phyloP scores from a whole-genome alignment of 305 asterid species.

The Ilex paraguariensis region DNA sequence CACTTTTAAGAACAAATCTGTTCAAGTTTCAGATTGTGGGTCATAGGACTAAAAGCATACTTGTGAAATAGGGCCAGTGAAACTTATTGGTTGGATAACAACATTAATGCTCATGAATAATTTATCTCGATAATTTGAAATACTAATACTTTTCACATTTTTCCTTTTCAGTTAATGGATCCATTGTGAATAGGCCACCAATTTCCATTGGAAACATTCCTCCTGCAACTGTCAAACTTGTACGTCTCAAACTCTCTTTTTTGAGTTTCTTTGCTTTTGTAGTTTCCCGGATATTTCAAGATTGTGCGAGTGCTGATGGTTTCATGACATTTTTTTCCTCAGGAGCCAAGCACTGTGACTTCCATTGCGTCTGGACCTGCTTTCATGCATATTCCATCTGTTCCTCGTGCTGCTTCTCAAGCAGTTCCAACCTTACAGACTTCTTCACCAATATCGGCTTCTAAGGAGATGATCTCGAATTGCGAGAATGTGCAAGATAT shows the following conservation, averaged over 20 bases:
- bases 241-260: slow-evolving; percentile 28
- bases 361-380: slow-evolving; percentile 49
- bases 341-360: slow-evolving; percentile 79
- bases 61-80: not conserved
- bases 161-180: slow-evolving; percentile 52
- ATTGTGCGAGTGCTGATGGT: slow-evolving; percentile 3
- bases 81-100: not conserved
- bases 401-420: slow-evolving; percentile 69
- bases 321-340: slow-evolving; percentile 16
- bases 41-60: not conserved
- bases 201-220: slow-evolving; percentile 58
- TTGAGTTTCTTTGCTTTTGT: slow-evolving; percentile 9
- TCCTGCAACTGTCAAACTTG: slow-evolving; percentile 86
- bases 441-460: slow-evolving; percentile 74
- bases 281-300: slow-evolving; percentile 2
- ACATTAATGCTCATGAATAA: not conserved
- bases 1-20: too few species aligned
- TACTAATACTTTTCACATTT: slow-evolving; percentile 16
- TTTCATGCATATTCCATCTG: slow-evolving; percentile 61
- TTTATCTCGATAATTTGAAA: not conserved
- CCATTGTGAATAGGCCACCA: slow-evolving; percentile 56
- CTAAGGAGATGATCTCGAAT: slow-evolving; percentile 64
- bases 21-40: too few species aligned
- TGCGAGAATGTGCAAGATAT: slow-evolving; percentile 62
- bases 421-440: slow-evolving; percentile 59